phyloP scores from a whole-genome alignment of 176 grass and related monocot genomes.

The barley (Hordeum vulgare) region DNA sequence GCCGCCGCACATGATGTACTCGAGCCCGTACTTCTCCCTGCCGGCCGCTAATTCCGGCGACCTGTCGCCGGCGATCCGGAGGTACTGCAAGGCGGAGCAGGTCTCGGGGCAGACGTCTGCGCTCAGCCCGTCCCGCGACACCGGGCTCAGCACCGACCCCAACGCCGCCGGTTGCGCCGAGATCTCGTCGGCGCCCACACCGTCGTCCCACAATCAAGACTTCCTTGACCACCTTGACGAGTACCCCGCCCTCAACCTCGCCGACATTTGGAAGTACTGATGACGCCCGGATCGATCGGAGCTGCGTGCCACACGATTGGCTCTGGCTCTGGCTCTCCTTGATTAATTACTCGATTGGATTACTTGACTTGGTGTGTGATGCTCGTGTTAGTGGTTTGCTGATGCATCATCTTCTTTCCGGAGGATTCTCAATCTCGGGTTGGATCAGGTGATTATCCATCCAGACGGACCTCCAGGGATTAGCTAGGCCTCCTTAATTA shows the following conservation, averaged over 20 bases:
- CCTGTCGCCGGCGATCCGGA: conserved; percentile 47
- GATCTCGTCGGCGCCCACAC: conserved; percentile 69
- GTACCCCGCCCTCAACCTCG: conserved; percentile 29
- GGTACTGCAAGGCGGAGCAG: conserved; percentile 74
- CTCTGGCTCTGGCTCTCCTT: neutral
- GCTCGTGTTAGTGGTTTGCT: neutral
- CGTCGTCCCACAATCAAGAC: conserved; percentile 19
- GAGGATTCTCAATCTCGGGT: conserved; percentile 17
- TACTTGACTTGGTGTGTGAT: conserved; percentile 22
- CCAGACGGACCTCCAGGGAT: conserved; percentile 31
- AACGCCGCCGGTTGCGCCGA: conserved; percentile 29
- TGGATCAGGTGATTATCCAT: conserved; percentile 29
- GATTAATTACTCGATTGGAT: conserved; percentile 41
- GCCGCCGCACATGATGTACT: conserved; percentile 20
- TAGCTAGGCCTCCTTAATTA: conserved; percentile 7
- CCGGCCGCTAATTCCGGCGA: conserved; percentile 24
- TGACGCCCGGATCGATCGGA: neutral
- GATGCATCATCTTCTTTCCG: neutral
- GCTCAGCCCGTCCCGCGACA: conserved; percentile 61
- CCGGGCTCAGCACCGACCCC: conserved; percentile 51
- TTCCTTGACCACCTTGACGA: conserved; percentile 41
- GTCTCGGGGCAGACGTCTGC: conserved; percentile 40
- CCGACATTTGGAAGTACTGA: conserved; percentile 59
- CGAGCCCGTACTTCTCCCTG: conserved; percentile 33
- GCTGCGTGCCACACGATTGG: neutral